Base-by-base conservation (phyloP, 805 yeast genomes). In the Ogataea naganishii region DNA sequence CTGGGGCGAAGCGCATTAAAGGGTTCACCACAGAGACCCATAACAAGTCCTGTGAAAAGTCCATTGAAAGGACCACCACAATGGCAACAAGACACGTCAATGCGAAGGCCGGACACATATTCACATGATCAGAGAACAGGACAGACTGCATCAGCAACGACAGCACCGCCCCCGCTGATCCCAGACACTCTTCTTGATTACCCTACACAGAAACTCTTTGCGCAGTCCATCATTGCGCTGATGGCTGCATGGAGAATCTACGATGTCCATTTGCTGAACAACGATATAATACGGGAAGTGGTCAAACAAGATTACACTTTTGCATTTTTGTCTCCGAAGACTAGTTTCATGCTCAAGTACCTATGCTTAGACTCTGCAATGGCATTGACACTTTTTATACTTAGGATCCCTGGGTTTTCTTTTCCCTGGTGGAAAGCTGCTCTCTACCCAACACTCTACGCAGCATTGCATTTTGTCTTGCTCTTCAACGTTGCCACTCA, bases 161-260 rank as follows among this genome's bases (percentile, higher is more conserved):
- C n/a, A n/a, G n/a, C n/a, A n/a, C 14, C 31, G 7, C 32, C 31
- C 7, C 49, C 77, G 3, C 56, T 81, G 24, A 74, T 89, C 24
- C 83, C 95, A 0, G 64, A 73, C 11, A 57, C 66, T 6, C 60
- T 76, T 2, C 48, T 88, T 16, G 95, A 85, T 39, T 70, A 72
- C 5, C 83, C 83, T 2, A 72, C 82, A 10, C 98, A 89, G 52
- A 62, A 95, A 36, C 53, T 75, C 20, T 66, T 83, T 32, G 66
- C 75, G 3, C 51, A 77, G n/a, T 69, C 83, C 1, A 37, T 82
- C 8, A 83, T 85, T 47, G 60, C 70, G 2, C 62, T 81, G 20
- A 64, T 89, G n/a, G 96, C 88, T 53, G 72, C 83, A n/a, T 81
- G 81, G 72, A 89, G 92, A 49, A 33, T 83, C 1, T 82, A 80